phyloP scores from a whole-genome alignment of 1,139 yeast genomes.

The Hemisphaericaspora lyxosophila region DNA sequence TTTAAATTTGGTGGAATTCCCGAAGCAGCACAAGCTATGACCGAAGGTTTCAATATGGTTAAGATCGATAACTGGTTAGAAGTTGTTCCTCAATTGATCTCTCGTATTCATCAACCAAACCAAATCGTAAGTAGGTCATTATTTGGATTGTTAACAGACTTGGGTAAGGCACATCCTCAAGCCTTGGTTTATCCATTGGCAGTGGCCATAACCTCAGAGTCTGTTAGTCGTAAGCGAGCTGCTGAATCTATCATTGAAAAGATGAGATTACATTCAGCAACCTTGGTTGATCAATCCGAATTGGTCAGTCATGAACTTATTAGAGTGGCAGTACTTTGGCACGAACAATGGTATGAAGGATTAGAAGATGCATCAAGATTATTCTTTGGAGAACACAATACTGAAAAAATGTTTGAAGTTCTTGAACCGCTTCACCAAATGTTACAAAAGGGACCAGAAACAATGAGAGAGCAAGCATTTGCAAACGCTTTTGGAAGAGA shows the following conservation, averaged over 20 bases:
- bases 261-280: conserved; percentile 85
- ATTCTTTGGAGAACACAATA: conserved; percentile 91
- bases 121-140: conserved; percentile 78
- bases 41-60: conserved; percentile 87
- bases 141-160: conserved; percentile 76
- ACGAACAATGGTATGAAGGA: conserved; percentile 98
- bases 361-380: conserved; percentile 93
- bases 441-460: conserved; percentile 85
- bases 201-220: conserved; percentile 94
- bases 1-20: conserved; percentile 91
- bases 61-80: conserved; percentile 93
- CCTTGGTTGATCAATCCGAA: conserved; percentile 87
- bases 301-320: conserved; percentile 91
- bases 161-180: conserved; percentile 96
- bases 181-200: conserved; percentile 94
- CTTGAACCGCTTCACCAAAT: conserved; percentile 85
- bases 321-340: conserved; percentile 95
- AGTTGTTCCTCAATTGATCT: conserved; percentile 91
- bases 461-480: conserved; percentile 89
- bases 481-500: conserved; percentile 94
- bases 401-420: conserved; percentile 91
- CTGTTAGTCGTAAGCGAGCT: conserved; percentile 84
- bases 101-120: conserved; percentile 95
- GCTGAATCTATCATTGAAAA: conserved; percentile 89
- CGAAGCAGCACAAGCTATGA: conserved; percentile 88